These are phyloP conservation scores for Eucalyptus camaldulensis DNA, from an alignment of 345 rosid genomes.

Conservation along the genomic window DNA sequence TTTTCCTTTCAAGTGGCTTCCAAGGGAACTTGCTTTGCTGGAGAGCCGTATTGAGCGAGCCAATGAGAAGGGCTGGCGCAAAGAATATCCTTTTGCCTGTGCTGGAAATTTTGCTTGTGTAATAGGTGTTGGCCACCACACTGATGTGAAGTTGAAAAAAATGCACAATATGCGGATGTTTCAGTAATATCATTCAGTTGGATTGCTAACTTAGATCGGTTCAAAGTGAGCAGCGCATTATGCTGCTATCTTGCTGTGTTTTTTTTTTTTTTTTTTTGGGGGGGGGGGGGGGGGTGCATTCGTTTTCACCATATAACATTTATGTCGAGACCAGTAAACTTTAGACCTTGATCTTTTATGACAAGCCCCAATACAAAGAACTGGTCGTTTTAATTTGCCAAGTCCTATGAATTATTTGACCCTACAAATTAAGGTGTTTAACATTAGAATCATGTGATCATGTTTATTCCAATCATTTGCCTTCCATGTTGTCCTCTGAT, in stretches of 20 bases:
- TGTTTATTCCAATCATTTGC: not conserved
- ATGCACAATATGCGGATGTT: not conserved
- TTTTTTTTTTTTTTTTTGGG: no score
- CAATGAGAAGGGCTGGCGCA: slow-evolving; percentile 91
- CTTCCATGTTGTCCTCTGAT: not conserved
- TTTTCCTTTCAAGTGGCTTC: slow-evolving; percentile 51
- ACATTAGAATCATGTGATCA: not conserved
- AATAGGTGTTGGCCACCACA: not conserved
- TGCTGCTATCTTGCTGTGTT: not conserved
- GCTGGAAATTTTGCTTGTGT: not conserved
- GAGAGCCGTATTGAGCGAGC: slow-evolving; percentile 55
- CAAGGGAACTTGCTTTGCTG: slow-evolving; percentile 40
- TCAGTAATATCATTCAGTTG: not conserved
- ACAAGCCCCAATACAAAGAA: not conserved
- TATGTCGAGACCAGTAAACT: not conserved
- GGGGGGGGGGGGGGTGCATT: no score
- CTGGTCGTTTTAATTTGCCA: not conserved
- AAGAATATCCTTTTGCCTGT: slow-evolving; percentile 72
- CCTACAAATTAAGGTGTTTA: not conserved
- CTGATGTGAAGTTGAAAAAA: not conserved
- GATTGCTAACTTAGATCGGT: not conserved
- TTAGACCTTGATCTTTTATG: not conserved
- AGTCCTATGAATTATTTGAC: not conserved
- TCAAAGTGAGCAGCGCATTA: not conserved
- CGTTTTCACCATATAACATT: not conserved